Evolutionary conservation across 2,329 filamentous ascomycete species (phyloP), one percentile per base, ranked within the genome.

Genomic region (Nigrograna mackinnonii): DNA sequence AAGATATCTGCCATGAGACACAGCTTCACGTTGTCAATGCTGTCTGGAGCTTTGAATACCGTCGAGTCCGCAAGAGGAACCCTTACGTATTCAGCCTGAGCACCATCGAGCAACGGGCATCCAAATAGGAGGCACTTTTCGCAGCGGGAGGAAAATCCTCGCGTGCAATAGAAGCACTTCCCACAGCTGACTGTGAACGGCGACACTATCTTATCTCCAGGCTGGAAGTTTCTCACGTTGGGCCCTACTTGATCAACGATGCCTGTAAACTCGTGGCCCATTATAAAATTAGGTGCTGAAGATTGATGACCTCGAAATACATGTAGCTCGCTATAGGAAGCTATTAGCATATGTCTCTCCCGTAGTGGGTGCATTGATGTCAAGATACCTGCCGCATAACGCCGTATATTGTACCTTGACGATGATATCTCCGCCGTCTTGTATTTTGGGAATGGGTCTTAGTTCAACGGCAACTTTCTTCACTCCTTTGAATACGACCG

Each of bases 1-100:
- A 94, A 95, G 58, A 96, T 95, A 62, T 96, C 91, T n/a, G 89
- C 90, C 91, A 96, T 95, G 19, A 96, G 78, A 5, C 95, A 83
- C 36, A 95, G 76, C 24, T 83, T 83, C 50, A 86, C 80, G 53
- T 92, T 85, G 16, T 85, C 80, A 44, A 95, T 86, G 7, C 79
- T 80, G 2, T 80, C 68, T 0, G 87, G 86, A 0, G 89, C 85
- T 58, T 85, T 86, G 60, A 91, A 79, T n/a, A 86, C 81, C 1
- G 89, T 95, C 24, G 83, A 83, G 59, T 95, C 90, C 9, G 91
- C 91, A 41, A 86, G 73, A 0, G 91, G 91, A 12, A 95, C 80
- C 4, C 69, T 55, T 47, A 79, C 86, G 62, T 85, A 95, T 68
- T 94, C 85, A 22, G 90, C 89, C 66, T 95, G 89, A 6, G 79